A percentile compares a stretch with the other conserved stretches of the same genome.
phyloP scores from a whole-genome alignment of 1,284 basidiomycete genomes.

The Leccinum cinnamomeum region DNA sequence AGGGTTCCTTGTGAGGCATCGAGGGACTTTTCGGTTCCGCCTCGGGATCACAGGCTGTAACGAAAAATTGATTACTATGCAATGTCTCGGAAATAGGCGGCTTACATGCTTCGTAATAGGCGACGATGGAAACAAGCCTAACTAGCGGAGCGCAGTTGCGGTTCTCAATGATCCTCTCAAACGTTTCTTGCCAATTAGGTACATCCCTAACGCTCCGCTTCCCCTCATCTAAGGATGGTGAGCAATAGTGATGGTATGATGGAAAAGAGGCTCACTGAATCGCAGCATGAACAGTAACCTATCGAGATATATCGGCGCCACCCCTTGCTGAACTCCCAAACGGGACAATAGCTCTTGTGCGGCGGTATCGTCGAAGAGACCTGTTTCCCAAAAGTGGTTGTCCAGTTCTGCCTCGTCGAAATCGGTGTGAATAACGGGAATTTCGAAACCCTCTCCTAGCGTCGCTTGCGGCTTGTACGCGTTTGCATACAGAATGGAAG shows the following conservation, averaged over 20 bases:
- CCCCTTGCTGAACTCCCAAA: slow-evolving; percentile 13
- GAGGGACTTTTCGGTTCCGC: background rate
- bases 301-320: slow-evolving; percentile 28
- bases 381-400: slow-evolving; percentile 25
- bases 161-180: slow-evolving; percentile 15
- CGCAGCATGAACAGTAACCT: slow-evolving; percentile 31
- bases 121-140: slow-evolving; percentile 25
- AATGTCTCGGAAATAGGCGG: background rate
- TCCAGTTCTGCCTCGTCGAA: slow-evolving; percentile 7
- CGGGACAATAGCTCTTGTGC: slow-evolving; percentile 16
- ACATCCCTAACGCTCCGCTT: slow-evolving; percentile 19
- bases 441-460: slow-evolving; percentile 30
- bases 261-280: slow-evolving; percentile 21
- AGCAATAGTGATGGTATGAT: background rate
- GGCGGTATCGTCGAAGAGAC: slow-evolving; percentile 27
- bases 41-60: slow-evolving; percentile 11
- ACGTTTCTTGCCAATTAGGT: slow-evolving; percentile 7
- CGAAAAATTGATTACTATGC: background rate
- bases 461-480: slow-evolving; percentile 27
- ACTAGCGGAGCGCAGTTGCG: slow-evolving; percentile 15
- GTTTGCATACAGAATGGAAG: slow-evolving; percentile 30
- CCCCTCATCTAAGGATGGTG: slow-evolving; percentile 23
- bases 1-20: background rate
- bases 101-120: slow-evolving; percentile 30
- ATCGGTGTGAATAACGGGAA: slow-evolving; percentile 16